Conservation (phyloP, 805 yeast species). For the Cyberlindnera sargentensis region DNA sequence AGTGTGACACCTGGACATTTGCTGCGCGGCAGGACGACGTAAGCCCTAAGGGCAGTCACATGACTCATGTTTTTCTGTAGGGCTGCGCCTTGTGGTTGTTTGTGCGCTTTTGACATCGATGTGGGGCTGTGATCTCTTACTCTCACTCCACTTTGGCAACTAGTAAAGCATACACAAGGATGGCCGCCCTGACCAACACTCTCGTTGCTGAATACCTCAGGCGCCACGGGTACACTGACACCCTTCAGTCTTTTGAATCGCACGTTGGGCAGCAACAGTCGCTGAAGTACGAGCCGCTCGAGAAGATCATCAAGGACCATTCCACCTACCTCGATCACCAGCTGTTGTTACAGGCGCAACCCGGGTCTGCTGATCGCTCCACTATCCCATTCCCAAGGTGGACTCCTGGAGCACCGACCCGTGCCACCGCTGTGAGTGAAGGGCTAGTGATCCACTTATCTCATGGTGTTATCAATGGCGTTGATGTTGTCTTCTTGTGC, state of each 20-base stretch:
- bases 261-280: conserved; percentile 1
- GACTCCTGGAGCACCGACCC: background rate
- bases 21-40: too few relatives aligned
- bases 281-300: conserved; percentile 28
- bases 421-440: background rate
- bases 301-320: conserved; percentile 34
- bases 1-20: too few relatives aligned
- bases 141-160: too few relatives aligned
- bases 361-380: background rate
- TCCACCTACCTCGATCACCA: conserved; percentile 22
- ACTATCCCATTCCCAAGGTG: background rate
- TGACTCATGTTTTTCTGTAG: too few relatives aligned
- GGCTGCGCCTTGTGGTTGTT: too few relatives aligned
- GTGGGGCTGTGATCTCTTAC: too few relatives aligned
- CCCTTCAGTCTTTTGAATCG: conserved; percentile 42
- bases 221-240: conserved; percentile 37
- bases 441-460: conserved; percentile 19
- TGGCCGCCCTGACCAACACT: conserved; percentile 17
- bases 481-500: conserved; percentile 9
- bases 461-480: conserved; percentile 14
- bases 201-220: conserved; percentile 56
- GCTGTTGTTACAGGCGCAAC: background rate
- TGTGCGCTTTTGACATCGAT: too few relatives aligned
- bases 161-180: background rate
- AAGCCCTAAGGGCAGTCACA: too few relatives aligned